Evolutionary conservation across 192 early-diverging fungal genomes (phyloP).

Genomic region (Pecoramyces ruminantium): DNA sequence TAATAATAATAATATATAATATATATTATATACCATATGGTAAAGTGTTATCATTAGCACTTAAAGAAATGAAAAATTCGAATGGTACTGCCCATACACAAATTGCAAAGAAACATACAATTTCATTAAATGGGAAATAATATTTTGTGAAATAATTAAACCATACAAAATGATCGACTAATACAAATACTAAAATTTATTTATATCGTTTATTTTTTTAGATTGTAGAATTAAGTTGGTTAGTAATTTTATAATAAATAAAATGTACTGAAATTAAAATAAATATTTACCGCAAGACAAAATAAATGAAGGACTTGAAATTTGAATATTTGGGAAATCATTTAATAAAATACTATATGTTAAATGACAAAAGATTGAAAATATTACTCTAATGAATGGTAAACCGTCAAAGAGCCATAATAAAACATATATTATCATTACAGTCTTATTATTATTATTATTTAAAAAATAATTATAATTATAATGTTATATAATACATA

Average conservation of each 20-base stretch:
- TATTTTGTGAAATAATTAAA: slow-evolving; percentile 75
- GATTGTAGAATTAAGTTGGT: too few relatives aligned
- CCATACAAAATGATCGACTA: slow-evolving; percentile 87
- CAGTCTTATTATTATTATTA: slow-evolving; percentile 25
- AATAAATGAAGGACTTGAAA: slow-evolving; percentile 57
- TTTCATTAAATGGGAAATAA: slow-evolving; percentile 52
- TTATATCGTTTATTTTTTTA: not conserved
- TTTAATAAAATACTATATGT: slow-evolving; percentile 64
- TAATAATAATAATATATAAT: not conserved
- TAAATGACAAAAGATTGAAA: slow-evolving; percentile 58
- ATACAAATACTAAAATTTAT: slow-evolving; percentile 34
- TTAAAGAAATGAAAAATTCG: slow-evolving; percentile 78
- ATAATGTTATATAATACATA: too few relatives aligned
- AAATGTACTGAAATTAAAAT: too few relatives aligned
- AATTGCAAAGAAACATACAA: slow-evolving; percentile 82
- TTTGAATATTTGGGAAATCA: slow-evolving; percentile 68
- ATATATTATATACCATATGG: slow-evolving; percentile 11
- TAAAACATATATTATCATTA: slow-evolving; percentile 48
- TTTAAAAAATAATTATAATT: too few relatives aligned
- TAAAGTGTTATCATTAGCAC: slow-evolving; percentile 72
- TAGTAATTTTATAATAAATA: too few relatives aligned
- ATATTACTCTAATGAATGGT: slow-evolving; percentile 43
- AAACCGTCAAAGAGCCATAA: slow-evolving; percentile 65
- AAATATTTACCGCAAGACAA: slow-evolving; percentile 54
- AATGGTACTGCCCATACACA: slow-evolving; percentile 91